Conservation (phyloP, 2,329 filamentous ascomycete genomes). For the Neonectria ditissima region DNA sequence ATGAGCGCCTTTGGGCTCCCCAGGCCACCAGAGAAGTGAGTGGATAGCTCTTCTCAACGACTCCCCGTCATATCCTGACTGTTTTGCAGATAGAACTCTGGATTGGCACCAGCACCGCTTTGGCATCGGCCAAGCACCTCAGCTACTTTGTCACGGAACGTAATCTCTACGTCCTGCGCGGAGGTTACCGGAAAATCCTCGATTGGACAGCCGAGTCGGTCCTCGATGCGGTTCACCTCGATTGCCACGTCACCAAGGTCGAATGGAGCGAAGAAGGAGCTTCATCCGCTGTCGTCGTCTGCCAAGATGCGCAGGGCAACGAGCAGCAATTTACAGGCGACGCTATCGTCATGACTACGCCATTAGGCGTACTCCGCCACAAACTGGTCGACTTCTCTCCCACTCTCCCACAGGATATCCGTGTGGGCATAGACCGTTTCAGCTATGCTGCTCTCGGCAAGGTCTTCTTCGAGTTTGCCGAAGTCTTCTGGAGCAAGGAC, state of each 20-base stretch:
- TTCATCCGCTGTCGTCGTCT: slow-evolving; percentile 11
- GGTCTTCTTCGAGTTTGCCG: slow-evolving; percentile 27
- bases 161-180: slow-evolving; percentile 25
- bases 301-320: slow-evolving; percentile 16
- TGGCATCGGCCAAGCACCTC: slow-evolving; percentile 24
- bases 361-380: slow-evolving; percentile 21
- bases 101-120: slow-evolving; percentile 23
- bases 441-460: slow-evolving; percentile 25
- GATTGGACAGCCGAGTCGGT: slow-evolving; percentile 24
- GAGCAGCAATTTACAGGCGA: slow-evolving; percentile 18
- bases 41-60: neutral
- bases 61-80: neutral
- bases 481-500: slow-evolving; percentile 27
- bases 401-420: slow-evolving; percentile 14
- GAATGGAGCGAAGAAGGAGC: slow-evolving; percentile 22
- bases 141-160: slow-evolving; percentile 25
- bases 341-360: slow-evolving; percentile 18
- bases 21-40: slow-evolving; percentile 22
- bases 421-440: slow-evolving; percentile 8
- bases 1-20: slow-evolving; percentile 25
- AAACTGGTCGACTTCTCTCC: slow-evolving; percentile 13
- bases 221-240: slow-evolving; percentile 16
- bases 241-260: slow-evolving; percentile 14
- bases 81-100: slow-evolving; percentile 15
- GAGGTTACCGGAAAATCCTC: slow-evolving; percentile 25